Evolutionary conservation across 805 yeast species (phyloP), one percentile per base, ranked within the genome.

Genomic region (Yarrowia sp.): DNA sequence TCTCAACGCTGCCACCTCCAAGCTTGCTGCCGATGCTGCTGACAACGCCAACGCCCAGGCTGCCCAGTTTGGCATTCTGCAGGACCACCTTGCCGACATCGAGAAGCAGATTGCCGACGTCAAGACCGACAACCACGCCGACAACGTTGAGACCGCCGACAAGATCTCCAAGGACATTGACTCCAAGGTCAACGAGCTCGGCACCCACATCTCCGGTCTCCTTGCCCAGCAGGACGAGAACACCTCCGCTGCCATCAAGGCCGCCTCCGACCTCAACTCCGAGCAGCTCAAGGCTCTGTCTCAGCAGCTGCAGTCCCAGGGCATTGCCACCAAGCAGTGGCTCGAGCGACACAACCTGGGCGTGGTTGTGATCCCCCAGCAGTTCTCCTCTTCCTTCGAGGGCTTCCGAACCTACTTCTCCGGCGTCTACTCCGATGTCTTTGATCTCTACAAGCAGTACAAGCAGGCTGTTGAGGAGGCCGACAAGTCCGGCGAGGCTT

Each of bases 201-300:
- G 13, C 15, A 33, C 17, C 39, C 12, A 49, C 15, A 33, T 49
- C 39, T 3, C 38, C 4, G 15, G 7, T 10, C 55, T 49, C n/a
- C 14, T 49, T 20, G 12, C 39, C 15, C n/a, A 49, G 15, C 39
- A 49, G 55, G 55, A 30, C 24, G 20, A 33, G 15, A 33, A n/a
- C 39, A n/a, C 20, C 19, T 1, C 55, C 9, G 55, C 38, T 14
- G 39, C 55, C 15, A n/a, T 49, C 15, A 15, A 33, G 55, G 39
- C 55, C 10, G 39, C 39, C 19, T 33, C 55, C 15, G 39, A 49
- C 36, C 39, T 33, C 55, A 49, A 49, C 39, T 49, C 55, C 9
- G 15, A 33, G 24, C 39, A 49, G 55, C 39, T 33, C 39, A 33
- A 49, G 38, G 19, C 55, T 17, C 24, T 49, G 19, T 47, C 38